These are phyloP conservation scores for Syncephalastrum monosporum DNA, from an alignment of 371 early-diverging fungal genomes.

Conservation along the genomic window DNA sequence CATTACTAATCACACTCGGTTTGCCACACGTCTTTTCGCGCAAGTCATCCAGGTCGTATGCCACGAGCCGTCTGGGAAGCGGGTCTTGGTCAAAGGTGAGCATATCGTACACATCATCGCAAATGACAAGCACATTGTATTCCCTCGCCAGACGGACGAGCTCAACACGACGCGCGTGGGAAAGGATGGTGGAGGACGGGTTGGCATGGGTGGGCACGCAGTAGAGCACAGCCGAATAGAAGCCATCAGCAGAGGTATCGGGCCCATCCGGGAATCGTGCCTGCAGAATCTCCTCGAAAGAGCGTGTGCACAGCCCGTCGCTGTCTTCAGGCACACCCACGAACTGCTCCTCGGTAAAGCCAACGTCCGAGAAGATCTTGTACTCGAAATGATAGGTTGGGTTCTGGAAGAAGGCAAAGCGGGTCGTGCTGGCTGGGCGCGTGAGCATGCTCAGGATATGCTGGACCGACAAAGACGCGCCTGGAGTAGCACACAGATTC, in stretches of 20 bases:
- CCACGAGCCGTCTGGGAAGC: constrained; percentile 23
- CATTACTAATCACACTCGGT: constrained; percentile 38
- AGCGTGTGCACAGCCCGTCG: constrained; percentile 25
- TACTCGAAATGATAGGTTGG: constrained; percentile 64
- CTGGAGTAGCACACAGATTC: constrained; percentile 32
- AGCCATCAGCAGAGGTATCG: background rate
- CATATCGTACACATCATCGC: constrained; percentile 67
- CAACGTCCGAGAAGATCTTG: constrained; percentile 46
- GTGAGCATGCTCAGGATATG: constrained; percentile 33
- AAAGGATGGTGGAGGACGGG: constrained; percentile 47
- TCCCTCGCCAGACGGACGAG: constrained; percentile 47
- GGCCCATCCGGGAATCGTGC: constrained; percentile 6
- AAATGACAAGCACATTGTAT: constrained; percentile 56
- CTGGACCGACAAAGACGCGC: constrained; percentile 35
- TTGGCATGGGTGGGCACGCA: constrained; percentile 64
- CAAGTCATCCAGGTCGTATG: constrained; percentile 28
- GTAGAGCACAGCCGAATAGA: constrained; percentile 43
- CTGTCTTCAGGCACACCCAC: constrained; percentile 31
- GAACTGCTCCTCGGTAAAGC: constrained; percentile 32
- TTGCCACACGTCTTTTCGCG: background rate
- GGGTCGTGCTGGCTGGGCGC: constrained; percentile 23
- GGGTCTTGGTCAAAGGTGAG: constrained; percentile 29
- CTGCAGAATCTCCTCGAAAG: constrained; percentile 16
- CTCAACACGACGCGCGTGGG: constrained; percentile 28
- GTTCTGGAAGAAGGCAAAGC: constrained; percentile 50